Conservation (phyloP, 2,329 filamentous ascomycete species). For the Volutella citrinella region DNA sequence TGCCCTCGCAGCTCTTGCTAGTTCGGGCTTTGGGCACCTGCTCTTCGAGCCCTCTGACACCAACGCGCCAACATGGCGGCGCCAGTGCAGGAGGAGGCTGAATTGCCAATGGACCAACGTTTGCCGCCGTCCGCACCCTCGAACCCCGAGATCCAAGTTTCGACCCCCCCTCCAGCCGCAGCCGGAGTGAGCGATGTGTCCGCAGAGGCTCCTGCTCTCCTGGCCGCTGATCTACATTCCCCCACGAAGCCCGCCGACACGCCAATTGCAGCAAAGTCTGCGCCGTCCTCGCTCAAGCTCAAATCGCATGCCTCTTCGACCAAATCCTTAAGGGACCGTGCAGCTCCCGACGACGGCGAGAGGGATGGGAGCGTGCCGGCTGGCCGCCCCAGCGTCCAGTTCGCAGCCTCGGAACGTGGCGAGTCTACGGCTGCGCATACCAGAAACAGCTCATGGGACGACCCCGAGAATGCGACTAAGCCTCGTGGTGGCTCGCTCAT, state of each 20-base stretch:
- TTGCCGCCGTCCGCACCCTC: conserved; percentile 19
- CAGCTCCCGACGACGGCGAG: conserved; percentile 9
- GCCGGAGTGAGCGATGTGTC: too few relatives aligned
- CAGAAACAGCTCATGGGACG: conserved; percentile 64
- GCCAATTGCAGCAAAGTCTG: conserved; percentile 11
- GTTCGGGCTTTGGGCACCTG: too few relatives aligned
- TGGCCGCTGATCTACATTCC: too few relatives aligned
- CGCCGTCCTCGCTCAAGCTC: conserved; percentile 13
- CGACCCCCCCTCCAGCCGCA: too few relatives aligned
- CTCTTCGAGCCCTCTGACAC: too few relatives aligned
- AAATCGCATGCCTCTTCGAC: conserved; percentile 20
- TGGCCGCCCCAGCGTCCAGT: conserved; percentile 67
- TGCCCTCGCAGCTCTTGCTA: too few relatives aligned
- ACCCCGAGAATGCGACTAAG: conserved; percentile 58
- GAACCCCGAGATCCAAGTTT: conserved; percentile 15
- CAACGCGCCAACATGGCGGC: conserved; percentile 19
- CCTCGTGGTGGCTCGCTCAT: conserved; percentile 67
- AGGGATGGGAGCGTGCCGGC: conserved; percentile 14
- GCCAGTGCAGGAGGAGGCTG: conserved; percentile 17
- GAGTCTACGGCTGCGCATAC: conserved; percentile 51
- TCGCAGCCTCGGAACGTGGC: conserved; percentile 55
- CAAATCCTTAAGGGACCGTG: conserved; percentile 20
- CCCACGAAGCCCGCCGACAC: conserved; percentile 12
- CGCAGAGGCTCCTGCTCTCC: too few relatives aligned
- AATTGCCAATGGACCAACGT: conserved; percentile 18